Evolutionary conservation across 1,284 basidiomycete species (phyloP).

Genomic region (Caloboletus inedulis): DNA sequence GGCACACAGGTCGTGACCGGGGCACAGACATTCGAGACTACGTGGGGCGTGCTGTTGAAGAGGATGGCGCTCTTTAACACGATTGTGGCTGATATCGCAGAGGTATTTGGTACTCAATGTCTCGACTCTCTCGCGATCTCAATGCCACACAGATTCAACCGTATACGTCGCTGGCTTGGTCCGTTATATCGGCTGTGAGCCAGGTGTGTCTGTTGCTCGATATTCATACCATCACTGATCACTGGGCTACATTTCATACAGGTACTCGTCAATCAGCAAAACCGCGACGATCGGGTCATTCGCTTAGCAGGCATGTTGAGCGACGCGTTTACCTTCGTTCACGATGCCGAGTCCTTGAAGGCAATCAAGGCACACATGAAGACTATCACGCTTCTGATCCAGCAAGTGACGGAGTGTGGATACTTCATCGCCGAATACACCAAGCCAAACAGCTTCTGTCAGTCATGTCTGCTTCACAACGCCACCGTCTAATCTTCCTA

Average conservation of each 20-base stretch:
- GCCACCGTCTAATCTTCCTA: neutral
- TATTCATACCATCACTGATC: neutral
- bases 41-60: neutral
- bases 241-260: neutral
- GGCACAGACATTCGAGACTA: neutral
- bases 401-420: neutral
- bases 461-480: no score
- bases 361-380: neutral
- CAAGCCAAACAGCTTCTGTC: neutral
- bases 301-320: neutral
- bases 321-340: neutral
- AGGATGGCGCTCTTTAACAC: neutral
- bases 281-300: neutral
- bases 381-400: neutral
- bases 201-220: neutral
- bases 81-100: neutral
- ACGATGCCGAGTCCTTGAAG: neutral
- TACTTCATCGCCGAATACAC: neutral
- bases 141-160: constrained; percentile 3
- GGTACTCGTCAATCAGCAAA: constrained; percentile 1
- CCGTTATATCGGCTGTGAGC: constrained; percentile 1
- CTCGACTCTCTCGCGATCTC: neutral
- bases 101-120: neutral
- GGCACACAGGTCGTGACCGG: neutral
- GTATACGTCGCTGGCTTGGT: constrained; percentile 5